These are phyloP conservation scores for Nakazawaea siamensis DNA, from an alignment of 805 yeast genomes.

Conservation along the genomic window DNA sequence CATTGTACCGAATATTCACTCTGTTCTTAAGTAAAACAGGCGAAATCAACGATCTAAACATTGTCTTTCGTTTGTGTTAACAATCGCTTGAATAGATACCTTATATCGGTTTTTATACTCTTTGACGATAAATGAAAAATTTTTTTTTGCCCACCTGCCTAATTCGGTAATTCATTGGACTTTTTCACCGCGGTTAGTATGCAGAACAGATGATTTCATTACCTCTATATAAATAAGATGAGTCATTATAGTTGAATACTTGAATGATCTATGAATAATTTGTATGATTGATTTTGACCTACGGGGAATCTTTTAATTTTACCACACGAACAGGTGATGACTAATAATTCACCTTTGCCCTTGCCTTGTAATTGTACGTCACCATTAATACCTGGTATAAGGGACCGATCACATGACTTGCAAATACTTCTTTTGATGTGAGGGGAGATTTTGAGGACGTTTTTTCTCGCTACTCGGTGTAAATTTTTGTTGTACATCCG, in stretches of 20 bases:
- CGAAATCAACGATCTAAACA: too few species aligned
- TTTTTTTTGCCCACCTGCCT: not conserved
- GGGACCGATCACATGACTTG: constrained; percentile 49
- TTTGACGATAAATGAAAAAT: not conserved
- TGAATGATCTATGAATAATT: constrained; percentile 24
- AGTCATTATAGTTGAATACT: too few species aligned
- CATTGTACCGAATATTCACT: too few species aligned
- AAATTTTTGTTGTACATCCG: constrained; percentile 46
- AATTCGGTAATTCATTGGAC: not conserved
- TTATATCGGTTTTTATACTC: too few species aligned
- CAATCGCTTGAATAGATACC: too few species aligned
- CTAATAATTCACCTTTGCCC: constrained; percentile 35
- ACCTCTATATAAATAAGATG: too few species aligned
- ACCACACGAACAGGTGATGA: constrained; percentile 48
- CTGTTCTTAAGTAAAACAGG: too few species aligned
- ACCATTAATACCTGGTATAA: constrained; percentile 37
- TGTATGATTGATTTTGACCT: constrained; percentile 44
- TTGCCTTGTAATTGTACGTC: constrained; percentile 19
- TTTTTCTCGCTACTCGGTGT: constrained; percentile 57
- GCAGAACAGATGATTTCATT: too few species aligned
- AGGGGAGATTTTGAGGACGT: constrained; percentile 59
- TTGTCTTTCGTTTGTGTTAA: too few species aligned
- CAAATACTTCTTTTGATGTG: constrained; percentile 60
- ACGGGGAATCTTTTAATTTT: constrained; percentile 48
- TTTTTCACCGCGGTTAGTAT: not conserved